Percentiles rank a stretch among this genome's conserved stretches.
These are phyloP conservation scores for Xylariomycetidae sp. DNA, from an alignment of 2,329 filamentous ascomycete species.

Conservation along the genomic window DNA sequence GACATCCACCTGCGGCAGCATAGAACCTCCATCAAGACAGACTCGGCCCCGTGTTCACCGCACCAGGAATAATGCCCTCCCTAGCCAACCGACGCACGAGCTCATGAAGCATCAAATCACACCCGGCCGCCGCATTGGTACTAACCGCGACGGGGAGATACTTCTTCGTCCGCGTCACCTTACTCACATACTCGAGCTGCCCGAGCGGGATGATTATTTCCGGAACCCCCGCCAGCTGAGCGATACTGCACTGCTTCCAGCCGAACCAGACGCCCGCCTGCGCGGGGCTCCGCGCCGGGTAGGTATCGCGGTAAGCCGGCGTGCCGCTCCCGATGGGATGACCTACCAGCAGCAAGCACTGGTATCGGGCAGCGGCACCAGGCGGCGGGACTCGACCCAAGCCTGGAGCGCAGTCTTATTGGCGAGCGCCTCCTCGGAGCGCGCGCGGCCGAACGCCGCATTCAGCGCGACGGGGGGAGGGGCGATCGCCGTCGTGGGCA, in stretches of 20 bases:
- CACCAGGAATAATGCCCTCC: not conserved
- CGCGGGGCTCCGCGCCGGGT: not conserved
- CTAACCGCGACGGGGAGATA: not conserved
- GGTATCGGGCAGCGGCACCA: not conserved
- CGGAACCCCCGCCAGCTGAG: not conserved
- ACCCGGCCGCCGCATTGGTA: conserved; percentile 1
- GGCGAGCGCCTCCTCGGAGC: not conserved
- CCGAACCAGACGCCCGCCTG: not conserved
- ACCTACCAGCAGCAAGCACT: not conserved
- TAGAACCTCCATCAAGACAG: not conserved
- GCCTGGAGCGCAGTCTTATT: not conserved
- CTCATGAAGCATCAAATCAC: not conserved
- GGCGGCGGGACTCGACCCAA: not conserved
- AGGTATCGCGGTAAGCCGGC: not conserved
- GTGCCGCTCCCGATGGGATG: conserved; percentile 1
- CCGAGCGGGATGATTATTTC: not conserved
- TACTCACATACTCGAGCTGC: not conserved
- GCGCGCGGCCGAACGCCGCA: not conserved
- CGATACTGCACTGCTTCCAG: conserved; percentile 1
- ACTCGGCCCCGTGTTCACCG: not conserved
- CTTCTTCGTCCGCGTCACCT: not conserved
- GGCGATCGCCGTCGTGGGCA: not conserved
- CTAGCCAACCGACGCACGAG: not conserved
- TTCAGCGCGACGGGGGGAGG: not conserved
- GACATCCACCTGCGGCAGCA: too few relatives aligned